Base-by-base conservation (phyloP, 2,329 filamentous ascomycete genomes). In the Hymenoscyphus occultus region DNA sequence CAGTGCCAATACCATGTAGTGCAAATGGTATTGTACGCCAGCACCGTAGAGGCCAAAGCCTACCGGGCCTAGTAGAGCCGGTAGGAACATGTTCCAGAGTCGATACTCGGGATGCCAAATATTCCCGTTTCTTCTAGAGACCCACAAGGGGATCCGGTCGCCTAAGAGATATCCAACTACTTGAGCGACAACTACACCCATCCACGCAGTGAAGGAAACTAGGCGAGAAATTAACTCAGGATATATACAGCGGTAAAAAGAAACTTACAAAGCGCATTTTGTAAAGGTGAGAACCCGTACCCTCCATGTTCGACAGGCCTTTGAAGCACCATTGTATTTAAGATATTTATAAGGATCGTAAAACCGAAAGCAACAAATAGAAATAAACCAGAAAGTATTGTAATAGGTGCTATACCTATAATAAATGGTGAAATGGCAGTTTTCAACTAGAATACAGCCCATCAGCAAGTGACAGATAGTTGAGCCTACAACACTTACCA, bases 81-180 rank as follows among this genome's bases (percentile, higher is more conserved):
- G 74, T 1, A 75, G 66, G 65, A 71, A 74, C 1, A 77, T 65
- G 9, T 71, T 65, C 60, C 76, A 72, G 14, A 80, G 74, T 12
- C 78, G 74, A 63, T 77, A 78, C 67, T 80, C 78, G 7, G 78
- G 75, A 45, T 75, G 75, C 78, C 78, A 80, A 39, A 69, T 68
- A 5, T 66, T 71, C 58, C 58, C 62, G 28, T 45, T 65, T 42
- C 60, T 61, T n/a, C 64, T 35, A 19, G 65, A 67, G 35, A 70
- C 63, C 28, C 42, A 65, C 12, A 80, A 71, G 0, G 78, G 77
- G 1, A 80, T 70, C 6, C 76, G 69, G 67, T 81, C 78, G 59
- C 75, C 78, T n/a, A 79, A 68, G 35, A 75, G 71, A 62, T 76
- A 74, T 2, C 76, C 78, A 63, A 76, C 78, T 14, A 77, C 62